Evolutionary conservation across 2,329 filamentous ascomycete genomes (phyloP).

Genomic region (Cadophora sp.): DNA sequence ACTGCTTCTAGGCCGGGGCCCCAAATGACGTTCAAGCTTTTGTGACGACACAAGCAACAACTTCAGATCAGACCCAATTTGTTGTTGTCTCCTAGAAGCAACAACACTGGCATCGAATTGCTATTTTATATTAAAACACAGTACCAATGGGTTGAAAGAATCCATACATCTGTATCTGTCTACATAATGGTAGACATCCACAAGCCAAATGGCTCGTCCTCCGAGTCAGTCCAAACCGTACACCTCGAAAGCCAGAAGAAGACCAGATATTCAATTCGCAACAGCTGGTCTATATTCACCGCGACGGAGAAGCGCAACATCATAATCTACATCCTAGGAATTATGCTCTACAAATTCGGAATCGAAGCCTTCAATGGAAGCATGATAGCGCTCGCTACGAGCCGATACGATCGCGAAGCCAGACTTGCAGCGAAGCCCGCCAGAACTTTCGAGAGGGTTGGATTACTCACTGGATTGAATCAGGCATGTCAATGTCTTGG

Average conservation of each 20-base stretch:
- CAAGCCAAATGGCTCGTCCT: neutral
- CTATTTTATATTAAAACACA: neutral
- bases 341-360: conserved; percentile 19
- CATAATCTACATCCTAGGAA: conserved; percentile 3
- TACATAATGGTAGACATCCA: neutral
- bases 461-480: conserved; percentile 11
- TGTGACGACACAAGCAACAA: no score
- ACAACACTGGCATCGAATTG: no score
- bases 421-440: neutral
- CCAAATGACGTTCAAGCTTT: no score
- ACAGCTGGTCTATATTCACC: conserved; percentile 11
- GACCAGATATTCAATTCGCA: neutral
- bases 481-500: conserved; percentile 10
- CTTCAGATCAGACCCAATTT: no score
- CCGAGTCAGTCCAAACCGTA: neutral
- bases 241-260: neutral
- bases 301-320: neutral
- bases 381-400: conserved; percentile 15
- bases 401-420: conserved; percentile 16
- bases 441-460: conserved; percentile 5
- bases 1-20: no score
- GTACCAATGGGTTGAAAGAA: neutral
- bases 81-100: no score
- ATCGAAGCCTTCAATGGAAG: conserved; percentile 17
- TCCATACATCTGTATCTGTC: neutral